Percentiles rank a stretch among this genome's conserved stretches.
Evolutionary conservation across 1,284 basidiomycete species (phyloP).

Genomic region (Porogramme epimiltina): DNA sequence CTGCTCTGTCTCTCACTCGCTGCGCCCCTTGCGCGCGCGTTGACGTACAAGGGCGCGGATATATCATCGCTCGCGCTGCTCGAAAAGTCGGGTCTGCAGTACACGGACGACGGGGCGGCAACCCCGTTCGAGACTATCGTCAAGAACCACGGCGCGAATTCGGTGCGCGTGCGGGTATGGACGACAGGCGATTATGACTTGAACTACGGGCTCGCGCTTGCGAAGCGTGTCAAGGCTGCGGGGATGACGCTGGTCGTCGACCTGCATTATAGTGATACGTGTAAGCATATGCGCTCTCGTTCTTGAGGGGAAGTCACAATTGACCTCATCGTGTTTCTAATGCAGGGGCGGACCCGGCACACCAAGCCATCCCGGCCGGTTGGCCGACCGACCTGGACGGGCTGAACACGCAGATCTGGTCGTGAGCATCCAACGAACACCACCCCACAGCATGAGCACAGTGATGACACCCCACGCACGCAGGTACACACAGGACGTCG

Average conservation of each 20-base stretch:
- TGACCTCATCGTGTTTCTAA: no score
- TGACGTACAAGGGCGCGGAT: constrained; percentile 58
- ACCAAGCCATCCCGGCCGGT: constrained; percentile 57
- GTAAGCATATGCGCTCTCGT: no score
- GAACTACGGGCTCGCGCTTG: constrained; percentile 52
- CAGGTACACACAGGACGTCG: constrained; percentile 55
- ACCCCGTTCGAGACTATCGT: constrained; percentile 56
- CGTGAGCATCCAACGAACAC: constrained; percentile 41
- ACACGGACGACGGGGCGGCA: constrained; percentile 46
- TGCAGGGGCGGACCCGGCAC: constrained; percentile 63
- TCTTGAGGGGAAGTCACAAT: no score
- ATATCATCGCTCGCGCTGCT: constrained; percentile 58
- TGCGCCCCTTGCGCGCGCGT: constrained; percentile 11
- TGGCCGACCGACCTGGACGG: constrained; percentile 56
- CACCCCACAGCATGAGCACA: not conserved
- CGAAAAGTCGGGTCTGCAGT: constrained; percentile 50
- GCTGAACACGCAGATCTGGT: constrained; percentile 55
- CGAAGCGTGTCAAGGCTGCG: constrained; percentile 56
- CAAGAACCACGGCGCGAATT: constrained; percentile 51
- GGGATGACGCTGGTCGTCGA: constrained; percentile 59
- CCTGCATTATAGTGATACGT: constrained; percentile 65
- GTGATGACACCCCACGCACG: not conserved
- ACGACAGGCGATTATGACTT: constrained; percentile 58
- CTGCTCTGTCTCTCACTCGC: constrained; percentile 12
- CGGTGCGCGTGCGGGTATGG: constrained; percentile 65